Evolutionary conservation across 768 basidiomycete genomes (phyloP).

Genomic region (Amanita rimosa): DNA sequence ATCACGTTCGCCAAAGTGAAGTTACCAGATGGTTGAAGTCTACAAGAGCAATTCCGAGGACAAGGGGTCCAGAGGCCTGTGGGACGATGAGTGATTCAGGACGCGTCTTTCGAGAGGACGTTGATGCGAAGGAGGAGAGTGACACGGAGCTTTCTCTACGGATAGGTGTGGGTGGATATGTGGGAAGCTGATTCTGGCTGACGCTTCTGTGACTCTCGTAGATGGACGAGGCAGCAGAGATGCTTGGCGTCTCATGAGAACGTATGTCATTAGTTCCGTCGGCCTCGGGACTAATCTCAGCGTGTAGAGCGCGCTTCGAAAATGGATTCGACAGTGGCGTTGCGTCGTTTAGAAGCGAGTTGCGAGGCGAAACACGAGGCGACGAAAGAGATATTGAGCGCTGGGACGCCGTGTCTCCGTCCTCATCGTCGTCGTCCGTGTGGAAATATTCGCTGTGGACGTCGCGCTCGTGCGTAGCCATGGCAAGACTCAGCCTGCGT

Average conservation of each 20-base stretch:
- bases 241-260: conserved; percentile 35
- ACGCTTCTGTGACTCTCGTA: conserved; percentile 25
- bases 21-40: conserved; percentile 91
- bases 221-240: conserved; percentile 39
- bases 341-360: conserved; percentile 17
- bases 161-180: conserved; percentile 49
- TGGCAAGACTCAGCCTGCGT: conserved; percentile 9
- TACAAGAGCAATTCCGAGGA: conserved; percentile 84
- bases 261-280: conserved; percentile 37
- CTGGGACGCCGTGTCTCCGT: conserved; percentile 71
- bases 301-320: conserved; percentile 34
- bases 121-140: conserved; percentile 52
- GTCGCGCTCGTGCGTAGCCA: conserved; percentile 16
- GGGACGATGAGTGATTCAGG: conserved; percentile 72
- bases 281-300: conserved; percentile 40
- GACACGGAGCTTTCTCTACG: conserved; percentile 39
- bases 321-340: conserved; percentile 15
- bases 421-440: conserved; percentile 34
- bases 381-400: conserved; percentile 69
- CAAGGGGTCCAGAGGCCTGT: conserved; percentile 44
- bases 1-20: not conserved
- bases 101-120: conserved; percentile 57
- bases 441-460: conserved; percentile 16
- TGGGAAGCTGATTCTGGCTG: conserved; percentile 23
- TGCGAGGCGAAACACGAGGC: conserved; percentile 41